phyloP scores from a whole-genome alignment of 2,329 filamentous ascomycete species.

The Hymenoscyphus salicellus region DNA sequence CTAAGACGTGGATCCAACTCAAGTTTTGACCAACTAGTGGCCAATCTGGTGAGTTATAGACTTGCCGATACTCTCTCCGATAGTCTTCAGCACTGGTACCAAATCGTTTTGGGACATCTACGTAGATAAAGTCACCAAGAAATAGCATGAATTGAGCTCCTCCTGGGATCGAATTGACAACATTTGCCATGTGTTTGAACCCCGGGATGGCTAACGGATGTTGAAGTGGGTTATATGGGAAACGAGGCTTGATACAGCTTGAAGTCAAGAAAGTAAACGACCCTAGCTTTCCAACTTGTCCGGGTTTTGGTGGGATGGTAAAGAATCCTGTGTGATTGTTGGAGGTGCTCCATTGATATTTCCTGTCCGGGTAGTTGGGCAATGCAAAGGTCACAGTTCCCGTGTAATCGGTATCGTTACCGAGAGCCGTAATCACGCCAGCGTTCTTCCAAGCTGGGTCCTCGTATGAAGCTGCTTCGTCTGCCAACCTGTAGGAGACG shows the following conservation, averaged over 20 bases:
- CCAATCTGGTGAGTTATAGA: slow-evolving; percentile 97
- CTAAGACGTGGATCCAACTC: slow-evolving; percentile 96
- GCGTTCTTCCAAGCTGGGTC: slow-evolving; percentile 63
- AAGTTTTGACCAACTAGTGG: slow-evolving; percentile 67
- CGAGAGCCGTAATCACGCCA: slow-evolving; percentile 63
- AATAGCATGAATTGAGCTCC: slow-evolving; percentile 78
- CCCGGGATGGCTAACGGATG: slow-evolving; percentile 82
- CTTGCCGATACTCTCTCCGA: slow-evolving; percentile 84
- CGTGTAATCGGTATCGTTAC: slow-evolving; percentile 80
- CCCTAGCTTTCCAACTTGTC: slow-evolving; percentile 61
- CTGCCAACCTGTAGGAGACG: slow-evolving; percentile 61
- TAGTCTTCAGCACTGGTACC: slow-evolving; percentile 73
- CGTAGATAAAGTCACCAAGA: slow-evolving; percentile 84
- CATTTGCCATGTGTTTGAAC: slow-evolving; percentile 70
- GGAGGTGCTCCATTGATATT: slow-evolving; percentile 81
- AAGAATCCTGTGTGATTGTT: slow-evolving; percentile 86
- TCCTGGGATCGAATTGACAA: slow-evolving; percentile 59
- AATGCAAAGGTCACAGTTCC: slow-evolving; percentile 64
- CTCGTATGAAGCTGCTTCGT: slow-evolving; percentile 51
- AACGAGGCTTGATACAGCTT: slow-evolving; percentile 86
- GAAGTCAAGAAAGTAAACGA: slow-evolving; percentile 88
- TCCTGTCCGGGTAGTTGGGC: slow-evolving; percentile 62
- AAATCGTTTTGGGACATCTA: slow-evolving; percentile 81
- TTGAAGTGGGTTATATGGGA: slow-evolving; percentile 82
- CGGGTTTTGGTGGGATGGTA: slow-evolving; percentile 68